Percentiles rank a stretch among this genome's conserved stretches.
Conservation (phyloP, 768 basidiomycete species). For the Suillus clintonianus region DNA sequence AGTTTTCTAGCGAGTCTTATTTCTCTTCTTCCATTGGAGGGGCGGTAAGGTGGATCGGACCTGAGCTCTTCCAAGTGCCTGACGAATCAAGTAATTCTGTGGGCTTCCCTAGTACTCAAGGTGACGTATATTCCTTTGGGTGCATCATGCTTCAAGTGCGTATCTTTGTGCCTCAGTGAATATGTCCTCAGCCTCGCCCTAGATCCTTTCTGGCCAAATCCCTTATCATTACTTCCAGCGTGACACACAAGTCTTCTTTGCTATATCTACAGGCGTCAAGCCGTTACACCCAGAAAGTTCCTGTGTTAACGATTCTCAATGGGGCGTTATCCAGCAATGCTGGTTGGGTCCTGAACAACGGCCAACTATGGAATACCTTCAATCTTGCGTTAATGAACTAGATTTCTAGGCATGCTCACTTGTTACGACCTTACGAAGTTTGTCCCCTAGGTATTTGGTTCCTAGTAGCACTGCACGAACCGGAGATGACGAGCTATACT, state of each 20-base stretch:
- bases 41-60: constrained; percentile 10
- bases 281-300: constrained; percentile 4
- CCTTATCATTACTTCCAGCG: constrained; percentile 23
- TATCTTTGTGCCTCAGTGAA: constrained; percentile 27
- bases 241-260: constrained; percentile 21
- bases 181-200: background rate
- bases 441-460: background rate
- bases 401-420: background rate
- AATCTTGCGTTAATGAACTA: background rate
- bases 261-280: constrained; percentile 11
- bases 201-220: constrained; percentile 15
- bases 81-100: background rate
- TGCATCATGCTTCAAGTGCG: constrained; percentile 25
- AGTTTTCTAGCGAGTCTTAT: constrained; percentile 11
- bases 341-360: constrained; percentile 17
- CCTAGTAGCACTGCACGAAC: background rate
- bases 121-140: constrained; percentile 19
- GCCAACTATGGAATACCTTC: background rate
- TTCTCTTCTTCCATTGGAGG: constrained; percentile 3
- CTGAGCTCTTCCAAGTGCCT: constrained; percentile 5
- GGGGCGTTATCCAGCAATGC: constrained; percentile 12
- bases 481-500: background rate
- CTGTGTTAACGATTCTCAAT: background rate
- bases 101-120: background rate
- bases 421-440: background rate